A percentile compares a stretch with the other conserved stretches of the same genome.
Evolutionary conservation across 345 rosid genomes (phyloP).

Genomic region (Eucalyptus melliodora): DNA sequence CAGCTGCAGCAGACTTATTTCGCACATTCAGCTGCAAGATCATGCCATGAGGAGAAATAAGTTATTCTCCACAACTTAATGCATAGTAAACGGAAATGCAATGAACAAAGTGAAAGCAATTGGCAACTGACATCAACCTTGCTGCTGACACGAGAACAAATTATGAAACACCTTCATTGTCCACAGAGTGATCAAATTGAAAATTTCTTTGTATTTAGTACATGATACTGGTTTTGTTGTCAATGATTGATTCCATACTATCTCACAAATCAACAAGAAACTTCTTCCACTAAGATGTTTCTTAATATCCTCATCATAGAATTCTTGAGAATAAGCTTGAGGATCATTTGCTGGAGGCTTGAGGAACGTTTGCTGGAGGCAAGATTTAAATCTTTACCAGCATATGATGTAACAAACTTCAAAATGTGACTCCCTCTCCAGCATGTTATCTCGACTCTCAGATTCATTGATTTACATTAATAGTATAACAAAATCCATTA

Average conservation of each 20-base stretch:
- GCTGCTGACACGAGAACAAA: background rate
- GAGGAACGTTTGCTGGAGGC: background rate
- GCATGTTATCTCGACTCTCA: background rate
- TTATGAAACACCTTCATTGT: background rate
- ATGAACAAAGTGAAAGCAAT: background rate
- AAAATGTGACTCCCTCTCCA: background rate
- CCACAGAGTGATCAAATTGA: background rate
- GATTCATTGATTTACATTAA: background rate
- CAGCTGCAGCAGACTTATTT: conserved; percentile 91
- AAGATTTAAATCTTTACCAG: background rate
- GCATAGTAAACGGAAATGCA: background rate
- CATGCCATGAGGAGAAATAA: conserved; percentile 3
- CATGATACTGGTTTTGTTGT: background rate
- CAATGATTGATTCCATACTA: background rate
- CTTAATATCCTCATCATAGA: background rate
- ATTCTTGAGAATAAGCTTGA: background rate
- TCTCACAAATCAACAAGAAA: background rate
- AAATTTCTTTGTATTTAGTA: background rate
- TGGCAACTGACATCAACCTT: background rate
- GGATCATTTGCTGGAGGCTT: background rate
- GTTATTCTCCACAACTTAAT: background rate
- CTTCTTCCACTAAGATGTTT: background rate
- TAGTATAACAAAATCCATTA: background rate
- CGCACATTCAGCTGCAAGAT: conserved; percentile 76
- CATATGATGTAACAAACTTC: background rate